phyloP scores from a whole-genome alignment of 1,284 basidiomycete genomes.

The Leccinum variabile region DNA sequence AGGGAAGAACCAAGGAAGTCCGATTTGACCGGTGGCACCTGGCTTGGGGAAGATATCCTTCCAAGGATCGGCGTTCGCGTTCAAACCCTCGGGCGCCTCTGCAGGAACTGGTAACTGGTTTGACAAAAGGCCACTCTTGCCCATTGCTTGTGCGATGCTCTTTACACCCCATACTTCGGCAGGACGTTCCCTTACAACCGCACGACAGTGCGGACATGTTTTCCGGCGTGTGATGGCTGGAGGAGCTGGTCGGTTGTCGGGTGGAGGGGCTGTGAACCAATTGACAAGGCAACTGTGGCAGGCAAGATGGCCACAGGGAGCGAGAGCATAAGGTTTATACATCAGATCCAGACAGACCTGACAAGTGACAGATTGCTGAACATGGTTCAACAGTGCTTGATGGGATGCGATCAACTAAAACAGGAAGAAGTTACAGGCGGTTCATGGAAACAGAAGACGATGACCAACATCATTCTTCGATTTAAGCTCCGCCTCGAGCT shows the following conservation, averaged over 20 bases:
- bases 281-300: constrained; percentile 69
- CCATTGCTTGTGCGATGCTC: constrained; percentile 54
- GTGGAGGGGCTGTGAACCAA: constrained; percentile 62
- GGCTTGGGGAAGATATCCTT: constrained; percentile 52
- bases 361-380: constrained; percentile 66
- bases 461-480: constrained; percentile 41
- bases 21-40: constrained; percentile 1
- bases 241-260: constrained; percentile 22
- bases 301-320: constrained; percentile 72
- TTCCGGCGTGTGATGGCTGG: constrained; percentile 48
- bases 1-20: constrained; percentile 22
- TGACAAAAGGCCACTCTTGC: constrained; percentile 53
- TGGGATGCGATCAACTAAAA: constrained; percentile 49
- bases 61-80: constrained; percentile 53
- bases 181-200: constrained; percentile 57
- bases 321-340: constrained; percentile 65
- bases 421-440: constrained; percentile 2
- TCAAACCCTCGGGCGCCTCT: constrained; percentile 18
- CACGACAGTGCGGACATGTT: constrained; percentile 75
- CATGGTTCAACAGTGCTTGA: constrained; percentile 45
- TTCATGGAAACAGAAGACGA: neutral
- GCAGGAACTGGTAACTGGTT: constrained; percentile 21
- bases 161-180: constrained; percentile 73
- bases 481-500: constrained; percentile 44
- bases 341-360: constrained; percentile 74